These are phyloP conservation scores for Penicillium daleae DNA, from an alignment of 495 filamentous ascomycete genomes.

Conservation along the genomic window DNA sequence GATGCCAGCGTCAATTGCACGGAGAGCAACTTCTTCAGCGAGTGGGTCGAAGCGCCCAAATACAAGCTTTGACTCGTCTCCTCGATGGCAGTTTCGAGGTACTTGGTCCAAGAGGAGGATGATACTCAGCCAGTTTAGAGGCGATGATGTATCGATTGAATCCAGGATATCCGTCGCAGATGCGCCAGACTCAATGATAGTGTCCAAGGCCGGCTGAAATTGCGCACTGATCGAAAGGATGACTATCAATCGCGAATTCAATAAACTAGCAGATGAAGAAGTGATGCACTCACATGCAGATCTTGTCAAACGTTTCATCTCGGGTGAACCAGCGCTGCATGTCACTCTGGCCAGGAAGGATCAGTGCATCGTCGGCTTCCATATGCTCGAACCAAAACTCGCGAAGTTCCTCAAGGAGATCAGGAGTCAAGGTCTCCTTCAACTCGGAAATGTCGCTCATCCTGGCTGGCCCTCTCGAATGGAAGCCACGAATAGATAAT, in stretches of 20 bases:
- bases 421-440: conserved; percentile 27
- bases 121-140: conserved; percentile 31
- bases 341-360: conserved; percentile 24
- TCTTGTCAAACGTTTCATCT: conserved; percentile 32
- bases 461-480: conserved; percentile 15
- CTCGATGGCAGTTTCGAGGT: conserved; percentile 40
- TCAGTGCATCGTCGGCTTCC: conserved; percentile 15
- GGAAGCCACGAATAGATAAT: neutral
- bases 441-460: conserved; percentile 6
- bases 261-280: neutral
- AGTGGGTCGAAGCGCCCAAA: conserved; percentile 38
- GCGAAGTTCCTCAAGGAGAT: conserved; percentile 27
- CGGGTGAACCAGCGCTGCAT: conserved; percentile 35
- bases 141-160: conserved; percentile 22
- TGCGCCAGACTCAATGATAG: conserved; percentile 25
- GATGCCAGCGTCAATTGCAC: conserved; percentile 24
- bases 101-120: conserved; percentile 38
- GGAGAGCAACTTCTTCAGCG: conserved; percentile 28
- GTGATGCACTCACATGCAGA: conserved; percentile 31
- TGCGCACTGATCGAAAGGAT: conserved; percentile 20
- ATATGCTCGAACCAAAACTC: conserved; percentile 33
- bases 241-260: neutral
- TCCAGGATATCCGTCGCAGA: conserved; percentile 27
- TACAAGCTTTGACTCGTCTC: conserved; percentile 31
- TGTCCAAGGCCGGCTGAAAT: conserved; percentile 33